These are phyloP conservation scores for Aspergillus coremiiformis DNA, from an alignment of 495 filamentous ascomycete species.

Conservation along the genomic window DNA sequence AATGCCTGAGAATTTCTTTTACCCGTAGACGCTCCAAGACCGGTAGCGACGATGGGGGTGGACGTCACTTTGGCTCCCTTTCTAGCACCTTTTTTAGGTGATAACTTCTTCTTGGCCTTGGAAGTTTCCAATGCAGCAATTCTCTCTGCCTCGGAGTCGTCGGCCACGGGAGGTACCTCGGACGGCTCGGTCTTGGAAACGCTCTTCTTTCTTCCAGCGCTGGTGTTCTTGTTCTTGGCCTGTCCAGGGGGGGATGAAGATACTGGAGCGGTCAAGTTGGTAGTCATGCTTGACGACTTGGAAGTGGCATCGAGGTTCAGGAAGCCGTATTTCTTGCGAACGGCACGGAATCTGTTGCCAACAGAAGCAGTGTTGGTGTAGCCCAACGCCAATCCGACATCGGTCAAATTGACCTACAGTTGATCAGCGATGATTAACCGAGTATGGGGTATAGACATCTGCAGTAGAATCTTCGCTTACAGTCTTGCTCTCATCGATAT, in stretches of 20 bases:
- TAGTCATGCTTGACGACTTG: background rate
- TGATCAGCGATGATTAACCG: background rate
- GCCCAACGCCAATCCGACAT: constrained; percentile 19
- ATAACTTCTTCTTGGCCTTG: background rate
- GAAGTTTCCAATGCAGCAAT: background rate
- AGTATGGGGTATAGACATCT: background rate
- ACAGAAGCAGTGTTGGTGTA: constrained; percentile 27
- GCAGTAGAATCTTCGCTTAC: background rate
- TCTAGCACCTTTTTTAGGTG: background rate
- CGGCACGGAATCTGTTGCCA: constrained; percentile 21
- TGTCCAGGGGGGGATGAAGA: background rate
- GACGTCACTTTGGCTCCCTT: constrained; percentile 5
- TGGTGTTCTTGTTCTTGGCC: background rate
- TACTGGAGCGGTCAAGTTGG: background rate
- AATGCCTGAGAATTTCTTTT: background rate
- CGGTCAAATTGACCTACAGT: constrained; percentile 21
- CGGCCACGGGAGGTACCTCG: background rate
- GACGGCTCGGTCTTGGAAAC: background rate
- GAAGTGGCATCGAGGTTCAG: constrained; percentile 12
- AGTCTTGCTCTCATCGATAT: constrained; percentile 7
- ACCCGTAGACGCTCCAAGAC: background rate
- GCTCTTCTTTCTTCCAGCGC: background rate
- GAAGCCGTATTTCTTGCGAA: constrained; percentile 25
- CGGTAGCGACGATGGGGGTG: constrained; percentile 1
- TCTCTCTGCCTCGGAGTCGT: background rate